A percentile compares a stretch with the other conserved stretches of the same genome.
Conservation (phyloP, 768 basidiomycete genomes). For the Tephrocybe sp. region DNA sequence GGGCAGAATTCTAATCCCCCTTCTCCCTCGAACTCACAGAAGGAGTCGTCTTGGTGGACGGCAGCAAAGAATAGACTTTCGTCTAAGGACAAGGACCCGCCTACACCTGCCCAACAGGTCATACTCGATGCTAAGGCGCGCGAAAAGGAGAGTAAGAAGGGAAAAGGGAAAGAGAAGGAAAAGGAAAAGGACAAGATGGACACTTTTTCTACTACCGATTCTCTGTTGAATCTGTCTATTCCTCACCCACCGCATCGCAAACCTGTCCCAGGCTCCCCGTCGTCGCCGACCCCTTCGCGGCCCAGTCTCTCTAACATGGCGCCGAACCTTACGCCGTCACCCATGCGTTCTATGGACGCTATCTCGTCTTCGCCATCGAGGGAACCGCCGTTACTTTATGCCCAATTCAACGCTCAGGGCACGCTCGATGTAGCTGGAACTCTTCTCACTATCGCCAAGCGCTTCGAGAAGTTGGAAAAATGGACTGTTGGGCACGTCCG, state of each 20-base stretch:
- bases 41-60: constrained; percentile 72
- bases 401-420: constrained; percentile 70
- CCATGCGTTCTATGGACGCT: constrained; percentile 50
- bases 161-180: constrained; percentile 49
- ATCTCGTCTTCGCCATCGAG: constrained; percentile 45
- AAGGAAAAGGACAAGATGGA: constrained; percentile 63
- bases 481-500: constrained; percentile 90
- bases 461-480: constrained; percentile 87
- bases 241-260: constrained; percentile 40
- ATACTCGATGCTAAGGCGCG: constrained; percentile 70
- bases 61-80: constrained; percentile 73
- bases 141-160: constrained; percentile 53
- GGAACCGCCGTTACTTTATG: constrained; percentile 70
- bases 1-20: constrained; percentile 55
- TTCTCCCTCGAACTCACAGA: constrained; percentile 62
- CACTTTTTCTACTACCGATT: constrained; percentile 47
- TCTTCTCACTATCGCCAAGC: constrained; percentile 67
- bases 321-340: constrained; percentile 62
- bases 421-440: constrained; percentile 74
- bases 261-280: constrained; percentile 50
- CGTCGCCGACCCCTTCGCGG: constrained; percentile 65
- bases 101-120: constrained; percentile 86
- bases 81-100: constrained; percentile 65
- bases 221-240: constrained; percentile 51
- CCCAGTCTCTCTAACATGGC: constrained; percentile 44